These are phyloP conservation scores for Dipteronia dyeriana DNA, from an alignment of 345 rosid genomes.

Conservation along the genomic window DNA sequence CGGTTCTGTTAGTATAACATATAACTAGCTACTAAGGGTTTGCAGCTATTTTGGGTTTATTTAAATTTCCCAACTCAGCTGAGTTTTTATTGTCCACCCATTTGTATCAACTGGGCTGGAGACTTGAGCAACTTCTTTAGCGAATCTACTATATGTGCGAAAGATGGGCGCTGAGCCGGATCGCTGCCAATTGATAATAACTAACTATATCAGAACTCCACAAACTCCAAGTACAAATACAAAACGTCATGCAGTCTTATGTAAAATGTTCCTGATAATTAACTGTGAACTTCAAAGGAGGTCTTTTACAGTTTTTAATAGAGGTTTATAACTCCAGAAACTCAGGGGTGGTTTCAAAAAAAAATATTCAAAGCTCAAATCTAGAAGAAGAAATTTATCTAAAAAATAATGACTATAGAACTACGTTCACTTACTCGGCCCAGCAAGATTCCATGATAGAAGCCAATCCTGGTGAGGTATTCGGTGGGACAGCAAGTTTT, in stretches of 20 bases:
- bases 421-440: conserved; percentile 62
- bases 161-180: conserved; percentile 75
- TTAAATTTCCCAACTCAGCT: background rate
- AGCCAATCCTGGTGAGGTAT: conserved; percentile 68
- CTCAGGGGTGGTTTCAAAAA: background rate
- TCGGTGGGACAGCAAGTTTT: conserved; percentile 73
- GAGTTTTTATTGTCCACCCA: conserved; percentile 36
- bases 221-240: too few relatives aligned
- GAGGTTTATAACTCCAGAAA: background rate
- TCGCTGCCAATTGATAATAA: conserved; percentile 43
- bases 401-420: background rate
- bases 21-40: background rate
- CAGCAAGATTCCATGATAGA: conserved; percentile 97
- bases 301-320: background rate
- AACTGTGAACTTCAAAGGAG: background rate
- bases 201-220: background rate
- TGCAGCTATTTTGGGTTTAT: conserved; percentile 4
- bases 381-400: background rate
- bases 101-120: conserved; percentile 61
- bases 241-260: background rate
- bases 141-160: conserved; percentile 59
- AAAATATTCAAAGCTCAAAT: background rate
- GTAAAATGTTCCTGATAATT: background rate
- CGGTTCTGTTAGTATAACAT: conserved; percentile 19
- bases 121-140: conserved; percentile 86